Evolutionary conservation across 768 basidiomycete genomes (phyloP).

Genomic region (Amylocystis lapponica): DNA sequence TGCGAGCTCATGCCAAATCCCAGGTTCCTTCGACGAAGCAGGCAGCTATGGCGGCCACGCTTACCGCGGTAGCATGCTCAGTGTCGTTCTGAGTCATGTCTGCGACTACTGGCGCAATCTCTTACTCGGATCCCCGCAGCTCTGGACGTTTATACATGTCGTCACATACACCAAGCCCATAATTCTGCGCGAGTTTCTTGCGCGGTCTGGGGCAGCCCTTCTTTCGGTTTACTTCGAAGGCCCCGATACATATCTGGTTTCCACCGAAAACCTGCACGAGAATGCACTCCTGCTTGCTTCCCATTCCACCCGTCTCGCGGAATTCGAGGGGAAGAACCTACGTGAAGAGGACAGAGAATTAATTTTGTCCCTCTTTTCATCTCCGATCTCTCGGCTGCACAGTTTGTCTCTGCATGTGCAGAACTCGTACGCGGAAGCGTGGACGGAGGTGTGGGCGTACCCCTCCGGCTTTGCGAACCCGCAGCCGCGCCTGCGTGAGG

Average conservation of each 20-base stretch:
- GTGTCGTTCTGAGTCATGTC: neutral
- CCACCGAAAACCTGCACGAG: neutral
- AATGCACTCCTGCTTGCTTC: neutral
- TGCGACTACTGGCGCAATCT: neutral
- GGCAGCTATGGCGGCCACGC: neutral
- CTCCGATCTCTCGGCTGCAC: neutral
- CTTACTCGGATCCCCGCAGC: neutral
- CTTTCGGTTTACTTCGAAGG: neutral
- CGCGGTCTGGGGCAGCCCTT: neutral
- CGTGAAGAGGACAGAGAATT: neutral
- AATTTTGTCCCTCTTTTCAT: neutral
- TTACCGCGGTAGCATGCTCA: neutral
- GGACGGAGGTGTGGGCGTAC: no score
- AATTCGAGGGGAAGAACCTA: neutral
- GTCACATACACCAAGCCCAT: neutral
- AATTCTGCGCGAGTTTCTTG: neutral
- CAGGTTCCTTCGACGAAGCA: neutral
- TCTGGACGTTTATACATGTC: slow-evolving; percentile 1
- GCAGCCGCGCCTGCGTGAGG: neutral
- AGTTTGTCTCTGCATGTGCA: no score
- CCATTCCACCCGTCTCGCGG: neutral
- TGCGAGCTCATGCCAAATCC: no score
- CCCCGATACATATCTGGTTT: neutral
- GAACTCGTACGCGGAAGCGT: no score
- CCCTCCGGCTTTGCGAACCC: no score